Conservation (phyloP, 1,284 basidiomycete species). For the Rhodotorula sp. region DNA sequence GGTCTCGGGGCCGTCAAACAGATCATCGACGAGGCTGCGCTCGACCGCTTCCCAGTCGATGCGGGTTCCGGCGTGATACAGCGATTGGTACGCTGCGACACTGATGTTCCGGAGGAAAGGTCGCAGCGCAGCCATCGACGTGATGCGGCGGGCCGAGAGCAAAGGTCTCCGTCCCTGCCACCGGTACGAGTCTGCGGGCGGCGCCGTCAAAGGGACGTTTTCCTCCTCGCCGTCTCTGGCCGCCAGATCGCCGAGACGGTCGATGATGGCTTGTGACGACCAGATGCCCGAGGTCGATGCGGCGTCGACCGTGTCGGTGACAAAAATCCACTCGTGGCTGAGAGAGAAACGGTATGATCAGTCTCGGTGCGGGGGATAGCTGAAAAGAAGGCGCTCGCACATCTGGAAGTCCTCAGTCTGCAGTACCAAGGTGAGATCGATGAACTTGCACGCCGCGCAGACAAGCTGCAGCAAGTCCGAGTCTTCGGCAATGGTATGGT, state of each 20-base stretch:
- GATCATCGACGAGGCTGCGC: conserved; percentile 71
- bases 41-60: conserved; percentile 88
- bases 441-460: conserved; percentile 85
- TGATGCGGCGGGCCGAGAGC: conserved; percentile 61
- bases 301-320: conserved; percentile 95
- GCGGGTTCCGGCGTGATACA: conserved; percentile 64
- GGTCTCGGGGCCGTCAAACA: conserved; percentile 64
- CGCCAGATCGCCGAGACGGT: conserved; percentile 76
- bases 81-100: conserved; percentile 81
- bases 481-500: conserved; percentile 39
- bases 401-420: conserved; percentile 98
- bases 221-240: not conserved
- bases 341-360: not conserved
- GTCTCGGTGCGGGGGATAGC: not conserved
- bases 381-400: conserved; percentile 54
- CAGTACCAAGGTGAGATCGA: conserved; percentile 84
- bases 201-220: conserved; percentile 53
- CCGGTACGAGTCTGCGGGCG: conserved; percentile 35
- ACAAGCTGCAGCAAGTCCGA: conserved; percentile 74
- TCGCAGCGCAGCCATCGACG: conserved; percentile 74
- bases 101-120: conserved; percentile 87
- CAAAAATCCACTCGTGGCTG: conserved; percentile 98
- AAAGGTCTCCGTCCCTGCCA: conserved; percentile 63
- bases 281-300: conserved; percentile 82
- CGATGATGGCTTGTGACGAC: conserved; percentile 82